Base-by-base conservation (phyloP, 345 rosid species). In the Aegle marmelos region DNA sequence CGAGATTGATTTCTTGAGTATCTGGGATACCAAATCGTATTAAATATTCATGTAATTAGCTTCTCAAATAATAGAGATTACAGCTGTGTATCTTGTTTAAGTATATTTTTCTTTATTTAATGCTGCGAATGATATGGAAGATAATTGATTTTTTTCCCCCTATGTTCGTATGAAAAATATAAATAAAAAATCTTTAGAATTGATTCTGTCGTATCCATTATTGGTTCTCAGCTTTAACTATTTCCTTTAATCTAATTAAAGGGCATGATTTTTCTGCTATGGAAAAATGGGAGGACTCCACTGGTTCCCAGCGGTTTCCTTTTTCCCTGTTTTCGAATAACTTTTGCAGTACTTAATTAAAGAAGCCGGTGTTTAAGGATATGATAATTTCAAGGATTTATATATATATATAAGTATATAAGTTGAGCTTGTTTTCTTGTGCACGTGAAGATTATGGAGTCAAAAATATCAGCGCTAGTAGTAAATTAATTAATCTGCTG, bases 401-500 rank as follows among this genome's bases (percentile, higher is more conserved):
- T 37, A 11, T 54, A 36, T 36, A 13, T 37, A 9, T 60, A 36
- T 56, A n/a, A n/a, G 33, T 25, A 39, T 60, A 37, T 37, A 39
- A 74, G 16, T 59, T 60, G 5, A 37, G 22, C 30, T 37, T 13
- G n/a, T 61, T 62, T 45, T 45, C 7, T 6, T 63, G 27, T 31
- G 70, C 59, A 63, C 33, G n/a, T 30, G 60, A 27, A 75, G 61
- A 50, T 19, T 6, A 37, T 41, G n/a, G 41, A 61, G 68, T 74
- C 77, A 74, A 74, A 61, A 24, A 61, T 74, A 39, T 73, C 76
- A 25, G 66, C 34, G 16, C 64, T 36, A 22, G 21, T 22, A 54
- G n/a, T 27, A 19, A 53, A 53, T 28, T 41, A 17, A 41, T 28
- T 59, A 33, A 64, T 33, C 41, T 19, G 45, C 33, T 64, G 36